Conservation (phyloP, 768 basidiomycete species). For the Candolleomyces eurysporus region DNA sequence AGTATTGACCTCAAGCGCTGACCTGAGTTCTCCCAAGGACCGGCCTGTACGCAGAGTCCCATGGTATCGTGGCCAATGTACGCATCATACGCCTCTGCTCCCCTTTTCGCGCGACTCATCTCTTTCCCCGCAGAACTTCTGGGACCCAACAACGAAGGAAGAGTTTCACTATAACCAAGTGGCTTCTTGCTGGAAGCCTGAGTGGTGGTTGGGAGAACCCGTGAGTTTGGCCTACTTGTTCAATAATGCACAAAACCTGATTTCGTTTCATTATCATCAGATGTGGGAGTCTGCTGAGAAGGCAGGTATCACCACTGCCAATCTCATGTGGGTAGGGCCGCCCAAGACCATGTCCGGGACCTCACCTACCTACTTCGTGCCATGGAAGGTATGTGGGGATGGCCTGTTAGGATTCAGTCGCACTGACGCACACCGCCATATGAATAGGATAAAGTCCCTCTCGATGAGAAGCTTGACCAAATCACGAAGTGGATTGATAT, state of each 20-base stretch:
- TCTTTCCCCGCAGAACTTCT: slow-evolving; percentile 64
- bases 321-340: slow-evolving; percentile 95
- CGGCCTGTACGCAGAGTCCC: slow-evolving; percentile 84
- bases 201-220: slow-evolving; percentile 91
- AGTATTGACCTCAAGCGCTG: neutral
- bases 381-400: slow-evolving; percentile 58
- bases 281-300: slow-evolving; percentile 89
- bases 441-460: slow-evolving; percentile 55
- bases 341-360: slow-evolving; percentile 63
- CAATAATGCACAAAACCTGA: neutral
- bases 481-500: slow-evolving; percentile 80
- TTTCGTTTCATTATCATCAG: slow-evolving; percentile 33
- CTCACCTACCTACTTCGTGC: slow-evolving; percentile 72
- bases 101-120: neutral
- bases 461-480: slow-evolving; percentile 71
- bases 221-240: slow-evolving; percentile 36
- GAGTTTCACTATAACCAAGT: slow-evolving; percentile 74
- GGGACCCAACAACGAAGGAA: slow-evolving; percentile 61
- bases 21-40: slow-evolving; percentile 52
- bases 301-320: slow-evolving; percentile 73
- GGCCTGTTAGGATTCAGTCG: neutral
- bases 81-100: slow-evolving; percentile 13
- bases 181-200: slow-evolving; percentile 59
- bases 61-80: slow-evolving; percentile 90
- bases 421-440: neutral